Evolutionary conservation across 257 asterid species (phyloP).

Genomic region (Solanum tacnaense): DNA sequence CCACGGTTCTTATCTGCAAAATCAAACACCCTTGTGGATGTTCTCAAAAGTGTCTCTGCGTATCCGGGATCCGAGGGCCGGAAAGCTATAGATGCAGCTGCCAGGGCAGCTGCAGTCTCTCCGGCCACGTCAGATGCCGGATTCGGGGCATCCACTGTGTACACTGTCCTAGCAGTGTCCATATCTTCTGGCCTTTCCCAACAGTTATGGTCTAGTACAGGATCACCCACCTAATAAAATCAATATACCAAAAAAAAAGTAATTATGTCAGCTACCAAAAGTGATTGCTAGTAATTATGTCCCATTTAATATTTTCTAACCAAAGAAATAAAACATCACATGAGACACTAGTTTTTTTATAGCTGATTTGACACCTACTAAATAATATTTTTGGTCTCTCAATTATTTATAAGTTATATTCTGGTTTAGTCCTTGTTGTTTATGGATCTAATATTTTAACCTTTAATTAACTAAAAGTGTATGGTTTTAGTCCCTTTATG

Average conservation of each 20-base stretch:
- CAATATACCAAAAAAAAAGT: neutral
- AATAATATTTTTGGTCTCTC: neutral
- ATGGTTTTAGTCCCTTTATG: neutral
- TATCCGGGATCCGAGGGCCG: slow-evolving; percentile 68
- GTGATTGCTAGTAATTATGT: neutral
- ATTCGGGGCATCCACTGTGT: slow-evolving; percentile 82
- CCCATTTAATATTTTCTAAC: neutral
- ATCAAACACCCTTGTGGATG: slow-evolving; percentile 56
- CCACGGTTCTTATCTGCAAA: slow-evolving; percentile 81
- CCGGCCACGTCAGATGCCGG: slow-evolving; percentile 98
- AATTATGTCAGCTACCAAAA: neutral
- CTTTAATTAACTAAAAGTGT: neutral
- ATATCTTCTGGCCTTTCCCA: slow-evolving; percentile 99
- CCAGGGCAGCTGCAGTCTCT: slow-evolving; percentile 93
- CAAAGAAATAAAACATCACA: neutral
- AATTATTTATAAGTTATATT: neutral
- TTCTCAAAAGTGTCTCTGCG: slow-evolving; percentile 53
- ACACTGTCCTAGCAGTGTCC: slow-evolving; percentile 90
- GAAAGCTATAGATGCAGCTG: slow-evolving; percentile 87
- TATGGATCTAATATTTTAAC: neutral
- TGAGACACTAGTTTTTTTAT: neutral
- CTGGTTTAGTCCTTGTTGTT: neutral
- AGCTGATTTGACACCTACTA: neutral
- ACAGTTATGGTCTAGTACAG: slow-evolving; percentile 70
- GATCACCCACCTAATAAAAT: slow-evolving; percentile 78